Conservation (phyloP, 345 rosid species). For the Corchorus capsularis region DNA sequence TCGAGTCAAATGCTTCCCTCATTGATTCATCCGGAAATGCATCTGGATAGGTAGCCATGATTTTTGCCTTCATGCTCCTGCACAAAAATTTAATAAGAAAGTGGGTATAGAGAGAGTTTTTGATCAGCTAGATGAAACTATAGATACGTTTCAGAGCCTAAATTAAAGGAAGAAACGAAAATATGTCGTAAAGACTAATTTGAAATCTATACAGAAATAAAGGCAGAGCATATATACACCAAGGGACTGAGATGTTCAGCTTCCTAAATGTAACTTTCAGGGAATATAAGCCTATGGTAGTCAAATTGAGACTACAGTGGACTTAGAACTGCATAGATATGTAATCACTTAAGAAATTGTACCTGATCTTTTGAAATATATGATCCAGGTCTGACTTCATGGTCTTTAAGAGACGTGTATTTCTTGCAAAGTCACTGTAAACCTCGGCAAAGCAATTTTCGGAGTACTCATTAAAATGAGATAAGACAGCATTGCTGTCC, state of each 20-base stretch:
- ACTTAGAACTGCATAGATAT: neutral
- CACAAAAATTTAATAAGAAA: slow-evolving; percentile 5
- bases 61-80: slow-evolving; percentile 76
- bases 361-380: slow-evolving; percentile 92
- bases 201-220: neutral
- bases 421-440: slow-evolving; percentile 65
- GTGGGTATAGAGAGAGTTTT: neutral
- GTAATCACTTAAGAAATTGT: slow-evolving; percentile 4
- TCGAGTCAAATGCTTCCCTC: slow-evolving; percentile 61
- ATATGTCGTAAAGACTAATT: neutral
- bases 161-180: neutral
- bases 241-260: neutral
- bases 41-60: slow-evolving; percentile 79
- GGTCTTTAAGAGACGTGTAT: slow-evolving; percentile 66
- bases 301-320: neutral
- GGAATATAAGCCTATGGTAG: neutral
- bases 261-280: neutral
- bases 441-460: slow-evolving; percentile 82
- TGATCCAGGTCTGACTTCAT: slow-evolving; percentile 91
- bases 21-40: slow-evolving; percentile 80
- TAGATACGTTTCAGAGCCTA: neutral
- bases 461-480: slow-evolving; percentile 85
- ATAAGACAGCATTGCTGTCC: slow-evolving; percentile 88
- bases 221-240: neutral
- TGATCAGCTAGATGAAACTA: neutral